A percentile compares a stretch with the other conserved stretches of the same genome.
phyloP scores from a whole-genome alignment of 1,139 yeast species.

The Yamadazyma dushanensis region DNA sequence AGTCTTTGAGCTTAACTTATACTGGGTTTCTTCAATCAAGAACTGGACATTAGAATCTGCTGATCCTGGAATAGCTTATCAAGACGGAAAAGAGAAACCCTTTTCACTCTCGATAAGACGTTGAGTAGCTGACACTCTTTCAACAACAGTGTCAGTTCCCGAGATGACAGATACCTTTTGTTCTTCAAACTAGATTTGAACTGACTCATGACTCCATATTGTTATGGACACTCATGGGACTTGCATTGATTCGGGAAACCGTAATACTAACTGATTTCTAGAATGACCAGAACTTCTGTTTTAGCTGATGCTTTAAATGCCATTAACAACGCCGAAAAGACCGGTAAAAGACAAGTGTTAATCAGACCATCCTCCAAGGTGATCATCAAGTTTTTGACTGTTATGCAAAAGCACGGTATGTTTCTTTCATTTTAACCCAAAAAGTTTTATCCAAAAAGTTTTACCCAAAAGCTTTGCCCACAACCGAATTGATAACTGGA shows the following conservation, averaged over 20 bases:
- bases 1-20: constrained; percentile 4
- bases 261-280: constrained; percentile 17
- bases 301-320: constrained; percentile 99
- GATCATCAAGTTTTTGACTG: constrained; percentile 92
- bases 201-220: constrained; percentile 15
- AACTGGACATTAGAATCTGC: constrained; percentile 18
- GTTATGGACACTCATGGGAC: constrained; percentile 18
- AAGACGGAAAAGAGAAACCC: constrained; percentile 3
- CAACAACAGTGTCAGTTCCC: constrained; percentile 6
- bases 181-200: constrained; percentile 5
- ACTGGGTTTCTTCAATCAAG: constrained; percentile 13
- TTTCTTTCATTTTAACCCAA: not conserved
- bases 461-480: no score
- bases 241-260: constrained; percentile 9
- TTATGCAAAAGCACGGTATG: constrained; percentile 93
- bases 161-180: constrained; percentile 16
- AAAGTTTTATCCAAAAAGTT: no score
- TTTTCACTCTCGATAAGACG: constrained; percentile 3
- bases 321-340: constrained; percentile 98
- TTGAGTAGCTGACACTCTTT: constrained; percentile 1
- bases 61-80: constrained; percentile 18
- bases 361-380: constrained; percentile 99
- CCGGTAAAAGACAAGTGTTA: constrained; percentile 99
- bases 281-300: constrained; percentile 98
- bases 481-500: constrained; percentile 99